Evolutionary conservation across 2,329 filamentous ascomycete species (phyloP).

Genomic region (Diaporthe helianthi): DNA sequence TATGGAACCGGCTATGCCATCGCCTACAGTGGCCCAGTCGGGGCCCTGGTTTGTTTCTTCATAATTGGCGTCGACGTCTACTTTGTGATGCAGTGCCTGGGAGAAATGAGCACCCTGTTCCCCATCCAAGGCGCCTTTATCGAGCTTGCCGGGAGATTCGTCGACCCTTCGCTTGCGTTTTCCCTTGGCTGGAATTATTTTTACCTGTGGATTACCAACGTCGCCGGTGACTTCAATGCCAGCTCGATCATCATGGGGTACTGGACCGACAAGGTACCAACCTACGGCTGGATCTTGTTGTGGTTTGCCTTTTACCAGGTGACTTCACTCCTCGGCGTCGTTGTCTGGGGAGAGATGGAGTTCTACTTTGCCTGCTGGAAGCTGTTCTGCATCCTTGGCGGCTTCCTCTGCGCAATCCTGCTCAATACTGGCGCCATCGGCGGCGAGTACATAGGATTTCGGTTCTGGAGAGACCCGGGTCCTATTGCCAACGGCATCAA

Average conservation of each 20-base stretch:
- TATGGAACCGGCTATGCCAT: constrained; percentile 42
- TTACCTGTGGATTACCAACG: constrained; percentile 54
- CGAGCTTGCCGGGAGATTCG: constrained; percentile 57
- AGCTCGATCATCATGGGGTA: constrained; percentile 52
- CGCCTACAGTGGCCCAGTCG: constrained; percentile 42
- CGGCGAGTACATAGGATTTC: constrained; percentile 45
- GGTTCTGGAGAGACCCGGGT: constrained; percentile 45
- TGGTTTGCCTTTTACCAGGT: constrained; percentile 52
- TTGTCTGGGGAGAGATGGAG: constrained; percentile 44
- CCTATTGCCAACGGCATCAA: constrained; percentile 45
- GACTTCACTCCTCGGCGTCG: constrained; percentile 45
- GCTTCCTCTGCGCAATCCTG: constrained; percentile 45
- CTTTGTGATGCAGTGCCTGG: constrained; percentile 58
- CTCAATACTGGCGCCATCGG: constrained; percentile 46
- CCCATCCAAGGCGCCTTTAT: constrained; percentile 61
- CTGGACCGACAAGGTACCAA: constrained; percentile 52
- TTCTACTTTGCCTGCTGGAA: constrained; percentile 45
- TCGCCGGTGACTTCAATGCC: constrained; percentile 52
- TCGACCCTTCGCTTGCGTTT: constrained; percentile 55
- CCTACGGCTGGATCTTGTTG: constrained; percentile 54
- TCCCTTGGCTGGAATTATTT: constrained; percentile 59
- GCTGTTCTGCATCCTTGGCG: constrained; percentile 43
- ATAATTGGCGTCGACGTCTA: constrained; percentile 43
- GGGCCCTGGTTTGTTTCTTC: constrained; percentile 44
- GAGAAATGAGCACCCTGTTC: constrained; percentile 62